phyloP scores from a whole-genome alignment of 73 alveolate species.

The Durusdinium trenchii region DNA sequence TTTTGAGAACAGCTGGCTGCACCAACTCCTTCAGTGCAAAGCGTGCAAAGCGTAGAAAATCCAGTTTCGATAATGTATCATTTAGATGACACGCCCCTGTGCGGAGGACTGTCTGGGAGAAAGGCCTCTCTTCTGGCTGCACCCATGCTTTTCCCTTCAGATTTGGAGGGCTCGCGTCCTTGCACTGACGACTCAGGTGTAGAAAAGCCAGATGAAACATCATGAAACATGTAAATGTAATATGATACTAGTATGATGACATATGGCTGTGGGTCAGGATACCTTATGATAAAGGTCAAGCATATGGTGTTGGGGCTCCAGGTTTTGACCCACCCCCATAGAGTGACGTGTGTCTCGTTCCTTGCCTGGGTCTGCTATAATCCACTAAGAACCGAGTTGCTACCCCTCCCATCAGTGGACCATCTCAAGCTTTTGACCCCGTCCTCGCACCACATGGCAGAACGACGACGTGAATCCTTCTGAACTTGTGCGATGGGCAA shows the following conservation, averaged over 20 bases:
- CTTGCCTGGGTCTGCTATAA: too few species aligned
- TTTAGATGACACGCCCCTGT: too few species aligned
- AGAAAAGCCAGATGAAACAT: background rate
- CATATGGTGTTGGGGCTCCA: background rate
- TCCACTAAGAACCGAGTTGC: too few species aligned
- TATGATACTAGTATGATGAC: background rate
- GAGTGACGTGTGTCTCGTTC: background rate
- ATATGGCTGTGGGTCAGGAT: background rate
- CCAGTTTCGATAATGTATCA: too few species aligned
- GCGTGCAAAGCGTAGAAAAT: too few species aligned
- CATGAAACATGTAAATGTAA: background rate
- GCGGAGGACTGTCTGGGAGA: too few species aligned
- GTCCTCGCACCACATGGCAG: conserved; percentile 56
- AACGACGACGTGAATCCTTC: conserved; percentile 32
- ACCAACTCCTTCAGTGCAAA: too few species aligned
- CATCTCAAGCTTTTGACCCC: background rate
- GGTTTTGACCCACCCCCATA: background rate
- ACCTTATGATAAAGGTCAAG: background rate
- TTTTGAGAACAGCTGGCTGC: too few species aligned
- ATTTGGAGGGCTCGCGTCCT: conserved; percentile 25
- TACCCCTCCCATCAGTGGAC: too few species aligned
- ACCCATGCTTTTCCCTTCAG: conserved; percentile 48
- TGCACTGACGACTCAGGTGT: too few species aligned
- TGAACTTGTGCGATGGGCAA: conserved; percentile 31
- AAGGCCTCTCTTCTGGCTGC: conserved; percentile 31